Conservation (phyloP, 345 rosid species). For the Citrus trifoliata region DNA sequence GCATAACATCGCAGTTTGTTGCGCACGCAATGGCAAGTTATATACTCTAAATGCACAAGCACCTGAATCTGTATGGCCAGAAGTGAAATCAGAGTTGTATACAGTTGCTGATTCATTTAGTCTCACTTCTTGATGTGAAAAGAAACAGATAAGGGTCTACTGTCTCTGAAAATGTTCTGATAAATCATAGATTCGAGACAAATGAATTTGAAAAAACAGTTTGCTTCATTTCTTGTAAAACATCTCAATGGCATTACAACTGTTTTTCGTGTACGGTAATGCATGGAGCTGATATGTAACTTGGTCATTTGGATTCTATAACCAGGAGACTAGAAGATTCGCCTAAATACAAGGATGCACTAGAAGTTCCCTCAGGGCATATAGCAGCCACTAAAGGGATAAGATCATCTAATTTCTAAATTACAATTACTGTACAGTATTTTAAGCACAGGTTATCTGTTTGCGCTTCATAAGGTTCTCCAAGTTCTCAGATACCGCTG, state of each 20-base stretch:
- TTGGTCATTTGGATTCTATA: background rate
- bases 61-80: conserved; percentile 71
- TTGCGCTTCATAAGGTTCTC: conserved; percentile 58
- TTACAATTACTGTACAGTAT: conserved; percentile 35
- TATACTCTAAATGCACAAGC: conserved; percentile 76
- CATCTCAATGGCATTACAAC: background rate
- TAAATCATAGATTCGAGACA: background rate
- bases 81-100: conserved; percentile 41
- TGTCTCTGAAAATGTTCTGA: background rate
- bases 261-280: background rate
- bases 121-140: conserved; percentile 32
- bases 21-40: conserved; percentile 49
- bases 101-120: conserved; percentile 57
- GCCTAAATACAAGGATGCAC: conserved; percentile 25
- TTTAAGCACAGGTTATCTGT: conserved; percentile 60
- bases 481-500: conserved; percentile 70
- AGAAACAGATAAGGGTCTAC: background rate
- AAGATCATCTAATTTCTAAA: conserved; percentile 11
- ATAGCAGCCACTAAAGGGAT: background rate
- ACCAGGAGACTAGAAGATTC: conserved; percentile 6
- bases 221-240: background rate
- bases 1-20: conserved; percentile 75
- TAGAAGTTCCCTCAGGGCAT: conserved; percentile 7
- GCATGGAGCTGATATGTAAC: background rate
- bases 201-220: background rate